Evolutionary conservation across 1,139 yeast species (phyloP).

Genomic region (Scheffersomyces cryptocercus): DNA sequence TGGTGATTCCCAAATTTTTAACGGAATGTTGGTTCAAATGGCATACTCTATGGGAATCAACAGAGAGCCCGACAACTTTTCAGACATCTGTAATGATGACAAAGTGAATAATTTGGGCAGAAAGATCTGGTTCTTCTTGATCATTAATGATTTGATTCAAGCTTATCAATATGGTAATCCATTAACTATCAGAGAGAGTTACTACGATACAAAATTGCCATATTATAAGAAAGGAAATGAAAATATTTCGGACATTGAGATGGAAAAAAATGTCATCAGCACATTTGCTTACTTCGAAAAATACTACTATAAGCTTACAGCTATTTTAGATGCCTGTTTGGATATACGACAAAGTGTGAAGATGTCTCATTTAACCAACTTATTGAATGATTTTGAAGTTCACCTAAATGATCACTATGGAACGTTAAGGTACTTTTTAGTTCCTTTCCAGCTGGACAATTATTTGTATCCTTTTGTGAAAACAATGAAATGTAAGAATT

Average conservation of each 20-base stretch:
- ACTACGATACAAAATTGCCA: slow-evolving; percentile 32
- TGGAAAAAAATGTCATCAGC: slow-evolving; percentile 29
- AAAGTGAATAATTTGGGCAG: slow-evolving; percentile 32
- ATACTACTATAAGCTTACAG: slow-evolving; percentile 20
- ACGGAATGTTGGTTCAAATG: slow-evolving; percentile 41
- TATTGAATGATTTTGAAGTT: slow-evolving; percentile 31
- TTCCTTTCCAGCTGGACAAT: slow-evolving; percentile 24
- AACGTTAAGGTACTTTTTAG: slow-evolving; percentile 20
- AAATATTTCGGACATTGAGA: slow-evolving; percentile 27
- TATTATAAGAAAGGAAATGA: slow-evolving; percentile 22
- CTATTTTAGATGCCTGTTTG: slow-evolving; percentile 25
- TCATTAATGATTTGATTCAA: slow-evolving; percentile 38
- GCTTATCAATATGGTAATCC: slow-evolving; percentile 43
- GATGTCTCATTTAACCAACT: slow-evolving; percentile 21
- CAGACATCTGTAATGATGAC: slow-evolving; percentile 21
- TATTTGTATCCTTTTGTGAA: slow-evolving; percentile 31
- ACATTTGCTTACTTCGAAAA: slow-evolving; percentile 26
- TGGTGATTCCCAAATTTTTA: slow-evolving; percentile 40
- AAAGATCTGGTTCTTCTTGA: slow-evolving; percentile 34
- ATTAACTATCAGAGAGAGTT: slow-evolving; percentile 26
- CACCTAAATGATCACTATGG: slow-evolving; percentile 25
- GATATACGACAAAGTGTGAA: slow-evolving; percentile 20
- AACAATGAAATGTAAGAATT: slow-evolving; percentile 32
- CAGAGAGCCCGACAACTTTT: slow-evolving; percentile 38
- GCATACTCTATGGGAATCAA: slow-evolving; percentile 49